Evolutionary conservation across 176 grass and related monocot genomes (phyloP).

Genomic region (Oryza brachyantha): DNA sequence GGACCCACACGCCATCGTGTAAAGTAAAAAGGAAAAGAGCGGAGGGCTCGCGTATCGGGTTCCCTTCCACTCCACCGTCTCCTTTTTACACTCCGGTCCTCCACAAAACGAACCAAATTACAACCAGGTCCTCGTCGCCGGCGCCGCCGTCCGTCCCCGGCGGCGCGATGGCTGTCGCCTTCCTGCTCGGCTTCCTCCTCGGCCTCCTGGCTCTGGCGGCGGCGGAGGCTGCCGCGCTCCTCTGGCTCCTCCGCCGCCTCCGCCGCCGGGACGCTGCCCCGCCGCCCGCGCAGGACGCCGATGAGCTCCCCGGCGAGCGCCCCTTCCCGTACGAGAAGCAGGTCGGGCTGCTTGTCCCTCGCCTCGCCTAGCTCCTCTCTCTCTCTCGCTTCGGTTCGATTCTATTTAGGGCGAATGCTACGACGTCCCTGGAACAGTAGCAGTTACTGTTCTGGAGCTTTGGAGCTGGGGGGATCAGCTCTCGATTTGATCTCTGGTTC

Average conservation of each 20-base stretch:
- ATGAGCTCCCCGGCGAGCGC: conserved; percentile 54
- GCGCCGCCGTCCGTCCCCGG: not conserved
- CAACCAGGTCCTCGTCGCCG: conserved; percentile 9
- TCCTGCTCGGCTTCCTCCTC: conserved; percentile 62
- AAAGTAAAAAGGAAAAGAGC: not conserved
- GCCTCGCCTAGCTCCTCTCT: not conserved
- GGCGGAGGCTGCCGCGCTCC: conserved; percentile 41
- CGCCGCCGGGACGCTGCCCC: conserved; percentile 11
- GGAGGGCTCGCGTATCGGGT: not conserved
- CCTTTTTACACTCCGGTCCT: conserved; percentile 23
- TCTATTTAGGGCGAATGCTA: not conserved
- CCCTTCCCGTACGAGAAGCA: conserved; percentile 57
- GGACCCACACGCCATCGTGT: conserved; percentile 11
- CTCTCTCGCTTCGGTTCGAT: not conserved
- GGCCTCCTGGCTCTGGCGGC: conserved; percentile 49
- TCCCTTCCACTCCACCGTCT: no score
- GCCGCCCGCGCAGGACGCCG: not conserved
- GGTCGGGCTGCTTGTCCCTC: conserved; percentile 21
- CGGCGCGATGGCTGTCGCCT: conserved; percentile 38
- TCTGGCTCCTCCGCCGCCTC: conserved; percentile 47
- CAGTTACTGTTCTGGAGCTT: not conserved
- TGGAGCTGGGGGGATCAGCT: not conserved
- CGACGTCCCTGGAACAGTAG: not conserved
- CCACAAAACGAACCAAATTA: not conserved
- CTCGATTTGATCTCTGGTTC: not conserved